Conservation (phyloP, 2,329 filamentous ascomycete genomes). For the Amauroascus verrucosus region DNA sequence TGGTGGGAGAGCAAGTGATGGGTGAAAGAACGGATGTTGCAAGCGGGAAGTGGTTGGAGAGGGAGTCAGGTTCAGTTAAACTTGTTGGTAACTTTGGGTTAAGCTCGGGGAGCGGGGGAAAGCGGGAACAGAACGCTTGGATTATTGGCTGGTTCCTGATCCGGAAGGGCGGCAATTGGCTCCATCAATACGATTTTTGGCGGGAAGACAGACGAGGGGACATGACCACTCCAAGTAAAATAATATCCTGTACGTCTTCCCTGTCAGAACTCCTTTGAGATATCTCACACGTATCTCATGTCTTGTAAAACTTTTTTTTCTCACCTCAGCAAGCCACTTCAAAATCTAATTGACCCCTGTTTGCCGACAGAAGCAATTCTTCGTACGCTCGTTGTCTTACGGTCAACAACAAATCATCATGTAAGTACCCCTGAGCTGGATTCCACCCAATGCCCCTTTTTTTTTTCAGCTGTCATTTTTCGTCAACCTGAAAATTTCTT, state of each 20-base stretch:
- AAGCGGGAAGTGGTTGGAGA: background rate
- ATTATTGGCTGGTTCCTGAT: slow-evolving; percentile 2
- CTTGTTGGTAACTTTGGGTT: slow-evolving; percentile 4
- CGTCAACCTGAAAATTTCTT: background rate
- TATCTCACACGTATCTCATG: background rate
- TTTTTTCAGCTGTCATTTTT: background rate
- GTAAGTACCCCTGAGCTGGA: background rate
- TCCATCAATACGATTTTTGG: background rate
- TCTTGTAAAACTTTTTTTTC: background rate
- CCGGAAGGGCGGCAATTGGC: slow-evolving; percentile 1
- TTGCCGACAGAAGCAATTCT: slow-evolving; percentile 3
- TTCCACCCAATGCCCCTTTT: background rate
- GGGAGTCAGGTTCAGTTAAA: slow-evolving; percentile 1
- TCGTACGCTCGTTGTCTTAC: background rate
- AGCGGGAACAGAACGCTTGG: background rate
- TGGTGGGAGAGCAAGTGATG: background rate
- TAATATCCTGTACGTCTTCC: too few relatives aligned
- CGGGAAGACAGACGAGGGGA: background rate
- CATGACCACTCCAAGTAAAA: too few relatives aligned
- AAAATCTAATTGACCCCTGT: background rate
- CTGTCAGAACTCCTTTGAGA: background rate
- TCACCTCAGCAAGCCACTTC: background rate
- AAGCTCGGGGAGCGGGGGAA: background rate
- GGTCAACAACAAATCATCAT: background rate
- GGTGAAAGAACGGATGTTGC: slow-evolving; percentile 1